These are phyloP conservation scores for Tetrahymena thermophila DNA, from an alignment of 73 alveolate genomes.

Conservation along the genomic window DNA sequence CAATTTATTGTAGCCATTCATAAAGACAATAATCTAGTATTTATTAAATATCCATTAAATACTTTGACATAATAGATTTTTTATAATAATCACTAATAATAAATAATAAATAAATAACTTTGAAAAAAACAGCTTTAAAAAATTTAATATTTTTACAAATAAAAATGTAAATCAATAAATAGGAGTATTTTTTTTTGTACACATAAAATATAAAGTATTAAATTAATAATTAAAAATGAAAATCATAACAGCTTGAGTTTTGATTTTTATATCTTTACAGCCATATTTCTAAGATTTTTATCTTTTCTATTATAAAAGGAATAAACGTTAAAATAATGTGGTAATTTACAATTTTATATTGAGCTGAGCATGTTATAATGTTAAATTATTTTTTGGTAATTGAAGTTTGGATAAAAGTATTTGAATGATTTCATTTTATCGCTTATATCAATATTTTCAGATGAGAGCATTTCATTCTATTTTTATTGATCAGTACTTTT, in stretches of 20 bases:
- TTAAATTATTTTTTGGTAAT: neutral
- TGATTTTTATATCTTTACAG: neutral
- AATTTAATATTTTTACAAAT: too few relatives aligned
- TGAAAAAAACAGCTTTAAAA: too few relatives aligned
- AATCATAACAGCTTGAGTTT: neutral
- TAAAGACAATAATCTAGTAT: too few relatives aligned
- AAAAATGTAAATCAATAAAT: too few relatives aligned
- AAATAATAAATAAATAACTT: too few relatives aligned
- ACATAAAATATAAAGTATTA: too few relatives aligned
- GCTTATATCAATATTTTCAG: neutral
- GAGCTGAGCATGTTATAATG: neutral
- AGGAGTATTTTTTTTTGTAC: too few relatives aligned
- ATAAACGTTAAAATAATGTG: neutral
- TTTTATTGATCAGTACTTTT: neutral
- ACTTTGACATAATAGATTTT: too few relatives aligned
- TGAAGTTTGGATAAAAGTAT: neutral
- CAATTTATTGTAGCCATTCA: too few relatives aligned
- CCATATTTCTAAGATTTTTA: neutral
- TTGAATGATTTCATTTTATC: neutral
- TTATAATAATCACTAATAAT: too few relatives aligned
- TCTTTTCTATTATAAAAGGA: neutral
- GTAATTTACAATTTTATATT: neutral
- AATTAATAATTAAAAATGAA: too few relatives aligned
- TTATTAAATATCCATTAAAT: too few relatives aligned
- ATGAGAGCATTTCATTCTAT: neutral